phyloP scores from a whole-genome alignment of 345 rosid species.

The Turnera subulata region DNA sequence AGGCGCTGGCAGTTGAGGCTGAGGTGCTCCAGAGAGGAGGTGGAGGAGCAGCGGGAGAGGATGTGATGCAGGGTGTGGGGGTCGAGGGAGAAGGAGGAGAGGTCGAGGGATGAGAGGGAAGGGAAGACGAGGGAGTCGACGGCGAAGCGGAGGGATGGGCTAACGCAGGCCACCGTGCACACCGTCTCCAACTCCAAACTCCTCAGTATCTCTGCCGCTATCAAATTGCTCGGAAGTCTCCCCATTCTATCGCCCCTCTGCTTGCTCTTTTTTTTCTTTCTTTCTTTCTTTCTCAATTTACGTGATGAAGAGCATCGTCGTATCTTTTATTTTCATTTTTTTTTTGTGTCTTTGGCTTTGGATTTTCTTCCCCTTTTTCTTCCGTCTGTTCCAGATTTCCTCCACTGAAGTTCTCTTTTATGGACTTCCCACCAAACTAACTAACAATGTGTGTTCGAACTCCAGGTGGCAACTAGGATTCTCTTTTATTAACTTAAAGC shows the following conservation, averaged over 20 bases:
- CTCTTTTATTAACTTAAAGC: no score
- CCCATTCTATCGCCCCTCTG: slow-evolving; percentile 10
- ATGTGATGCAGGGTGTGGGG: slow-evolving; percentile 31
- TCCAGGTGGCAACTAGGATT: no score
- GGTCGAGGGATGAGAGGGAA: slow-evolving; percentile 36
- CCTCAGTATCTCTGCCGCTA: slow-evolving; percentile 39
- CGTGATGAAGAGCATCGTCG: background rate
- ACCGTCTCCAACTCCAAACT: slow-evolving; percentile 50
- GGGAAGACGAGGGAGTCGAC: slow-evolving; percentile 35
- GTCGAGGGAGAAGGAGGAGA: slow-evolving; percentile 32
- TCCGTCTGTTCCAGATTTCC: no score
- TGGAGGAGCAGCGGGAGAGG: slow-evolving; percentile 23
- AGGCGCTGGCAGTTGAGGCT: slow-evolving; percentile 56
- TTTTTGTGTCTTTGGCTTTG: no score
- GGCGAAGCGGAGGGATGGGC: slow-evolving; percentile 39
- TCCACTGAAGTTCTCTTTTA: no score
- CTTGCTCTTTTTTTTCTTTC: no score
- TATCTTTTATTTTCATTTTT: no score
- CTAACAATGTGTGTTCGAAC: no score
- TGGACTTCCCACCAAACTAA: no score
- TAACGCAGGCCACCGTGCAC: slow-evolving; percentile 48
- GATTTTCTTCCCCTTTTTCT: no score
- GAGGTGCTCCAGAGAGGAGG: slow-evolving; percentile 4
- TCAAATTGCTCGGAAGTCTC: slow-evolving; percentile 27
- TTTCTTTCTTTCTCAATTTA: no score